Evolutionary conservation across 2,329 filamentous ascomycete species (phyloP), one percentile per base, ranked within the genome.

Genomic region (Rachicladosporium sp.): DNA sequence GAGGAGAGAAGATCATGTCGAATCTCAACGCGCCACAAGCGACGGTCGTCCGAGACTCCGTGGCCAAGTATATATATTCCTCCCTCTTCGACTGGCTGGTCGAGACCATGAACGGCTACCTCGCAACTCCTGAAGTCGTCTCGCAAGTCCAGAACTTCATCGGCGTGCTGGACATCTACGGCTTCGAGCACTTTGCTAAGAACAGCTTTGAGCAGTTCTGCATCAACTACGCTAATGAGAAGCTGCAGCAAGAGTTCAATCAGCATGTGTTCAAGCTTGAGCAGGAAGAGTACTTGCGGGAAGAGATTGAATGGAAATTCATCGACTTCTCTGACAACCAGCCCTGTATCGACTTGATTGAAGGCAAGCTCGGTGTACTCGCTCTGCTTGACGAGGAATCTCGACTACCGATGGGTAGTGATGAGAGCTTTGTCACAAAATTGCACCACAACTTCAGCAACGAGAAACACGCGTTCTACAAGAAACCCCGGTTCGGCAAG

Each of bases 121-220:
- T 98, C 51, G 91, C 91, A 9, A 87, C 87, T 1, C 82, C 94
- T 33, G 81, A 89, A 47, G 85, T 96, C 30, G 63, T 96, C 38
- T 78, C 73, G 52, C 77, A 84, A 31, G 86, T 93, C 41, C 75
- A 70, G 40, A 89, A 85, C 2, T 98, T 98, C 63, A 98, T 98
- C 54, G 91, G 91, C 62, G 91, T 98, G 35, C 75, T 98, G 48
- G 91, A 98, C 84, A 98, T 98, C 51, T 96, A 96, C 63, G 89
- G 89, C 47, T 98, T 98, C 57, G 91, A 98, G 63, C 91, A 96
- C 65, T 98, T 98, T 57, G 89, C 91, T 46, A 96, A 95, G 71
- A 98, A 98, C 68, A 98, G 91, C 1, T 98, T 98, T 55, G 91
- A 98, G 62, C 91, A 98, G 62, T 98, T 98, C 65, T 98, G 91